Evolutionary conservation across 2,329 filamentous ascomycete genomes (phyloP), one percentile per base, ranked within the genome.

Genomic region (Pseudogymnoascus sp.): DNA sequence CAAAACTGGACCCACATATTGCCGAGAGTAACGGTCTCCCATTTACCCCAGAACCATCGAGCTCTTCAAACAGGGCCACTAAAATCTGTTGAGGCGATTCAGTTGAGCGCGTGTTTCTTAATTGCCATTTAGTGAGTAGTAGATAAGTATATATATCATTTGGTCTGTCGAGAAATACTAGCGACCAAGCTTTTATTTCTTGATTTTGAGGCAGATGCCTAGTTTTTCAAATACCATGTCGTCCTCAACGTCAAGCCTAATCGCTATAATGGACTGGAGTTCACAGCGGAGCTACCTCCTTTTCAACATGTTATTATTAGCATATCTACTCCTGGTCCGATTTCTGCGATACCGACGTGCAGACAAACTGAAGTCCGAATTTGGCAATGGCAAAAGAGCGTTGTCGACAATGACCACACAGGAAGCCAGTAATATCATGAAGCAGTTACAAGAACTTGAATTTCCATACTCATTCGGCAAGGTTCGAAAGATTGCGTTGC

Each of bases 391-490:
- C 2, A 63, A 62, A 7, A 64, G 67, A 26, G 62, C 66, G 53
- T 53, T 74, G 29, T 71, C 72, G 19, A 72, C 67, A 59, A 74
- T 74, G 72, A 74, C 71, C 7, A 64, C 66, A 26, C 64, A 70
- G 40, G 72, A 74, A 66, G 71, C 72, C 5, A 65, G 70, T 65
- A 60, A 46, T 6, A 74, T 74, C 7, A 66, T 72, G 23, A 62
- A 35, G 3, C 64, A 71, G 38, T 60, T 74, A 6, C 70, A 71
- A 67, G 69, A 72, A n/a, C 63, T 74, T 5, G 72, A 74, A 44
- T 74, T 74, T 61, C 72, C 72, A n/a, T 68, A 70, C 31, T 64
- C 70, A 3, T 71, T 73, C 35, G 59, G 64, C 26, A 73, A 71
- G 46, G 70, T 70, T 29, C 65, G 67, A 17, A 67, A 61, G 44